A percentile compares a stretch with the other conserved stretches of the same genome.
Conservation (phyloP, 169 alveolate genomes). For the Amoebophrya sp. region DNA sequence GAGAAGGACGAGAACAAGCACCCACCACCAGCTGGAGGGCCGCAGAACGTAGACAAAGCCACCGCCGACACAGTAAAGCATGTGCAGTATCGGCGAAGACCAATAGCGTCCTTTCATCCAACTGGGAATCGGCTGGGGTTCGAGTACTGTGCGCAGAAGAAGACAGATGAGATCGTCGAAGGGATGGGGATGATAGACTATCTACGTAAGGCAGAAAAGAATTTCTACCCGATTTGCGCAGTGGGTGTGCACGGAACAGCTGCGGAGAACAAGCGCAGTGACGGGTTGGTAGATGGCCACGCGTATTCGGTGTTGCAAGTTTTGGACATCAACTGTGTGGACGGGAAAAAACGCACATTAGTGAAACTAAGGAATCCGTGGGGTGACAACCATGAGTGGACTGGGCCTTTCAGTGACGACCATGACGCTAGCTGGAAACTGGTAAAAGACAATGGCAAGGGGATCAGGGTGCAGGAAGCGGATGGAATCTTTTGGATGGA, state of each 20-base stretch:
- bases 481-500: conserved; percentile 11
- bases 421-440: not conserved
- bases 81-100: not conserved
- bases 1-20: not conserved
- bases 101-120: not conserved
- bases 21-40: conserved; percentile 10
- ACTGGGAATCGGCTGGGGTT: not conserved
- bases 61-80: not conserved
- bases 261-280: conserved; percentile 16
- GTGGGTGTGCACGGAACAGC: conserved; percentile 22
- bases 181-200: not conserved
- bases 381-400: conserved; percentile 15
- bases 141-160: not conserved
- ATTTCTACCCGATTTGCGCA: not conserved
- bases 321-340: not conserved
- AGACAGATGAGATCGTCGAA: not conserved
- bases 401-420: conserved; percentile 8
- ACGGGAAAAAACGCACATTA: not conserved
- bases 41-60: not conserved
- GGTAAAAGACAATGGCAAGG: not conserved
- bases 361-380: not conserved
- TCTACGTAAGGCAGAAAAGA: not conserved
- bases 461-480: not conserved
- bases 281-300: conserved; percentile 32
- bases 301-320: conserved; percentile 23